Evolutionary conservation across 2,329 filamentous ascomycete species (phyloP).

Genomic region (Chaetomium sp.): DNA sequence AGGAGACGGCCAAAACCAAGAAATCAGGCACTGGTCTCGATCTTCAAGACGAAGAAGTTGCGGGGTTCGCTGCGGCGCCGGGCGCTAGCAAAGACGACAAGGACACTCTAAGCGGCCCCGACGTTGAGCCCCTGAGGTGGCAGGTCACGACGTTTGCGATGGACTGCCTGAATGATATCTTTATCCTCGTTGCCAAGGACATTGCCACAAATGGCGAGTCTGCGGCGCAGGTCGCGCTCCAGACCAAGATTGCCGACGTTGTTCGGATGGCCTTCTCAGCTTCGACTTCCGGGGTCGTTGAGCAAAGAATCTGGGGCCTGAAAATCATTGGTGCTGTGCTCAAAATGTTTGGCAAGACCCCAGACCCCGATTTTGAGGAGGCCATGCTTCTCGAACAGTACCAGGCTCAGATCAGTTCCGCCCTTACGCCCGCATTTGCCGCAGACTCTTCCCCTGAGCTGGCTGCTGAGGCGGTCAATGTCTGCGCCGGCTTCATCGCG

Average conservation of each 20-base stretch:
- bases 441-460: slow-evolving; percentile 94
- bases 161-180: slow-evolving; percentile 81
- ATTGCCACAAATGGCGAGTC: slow-evolving; percentile 77
- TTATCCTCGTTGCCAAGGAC: slow-evolving; percentile 76
- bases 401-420: slow-evolving; percentile 96
- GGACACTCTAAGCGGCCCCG: slow-evolving; percentile 52
- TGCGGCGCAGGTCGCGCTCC: slow-evolving; percentile 73
- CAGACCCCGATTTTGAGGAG: slow-evolving; percentile 97
- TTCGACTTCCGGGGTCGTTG: slow-evolving; percentile 88
- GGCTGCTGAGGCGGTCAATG: slow-evolving; percentile 92
- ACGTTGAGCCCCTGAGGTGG: slow-evolving; percentile 90
- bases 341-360: slow-evolving; percentile 93
- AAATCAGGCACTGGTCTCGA: slow-evolving; percentile 66
- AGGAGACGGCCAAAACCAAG: slow-evolving; percentile 48
- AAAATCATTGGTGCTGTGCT: slow-evolving; percentile 92
- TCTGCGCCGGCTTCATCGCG: slow-evolving; percentile 96
- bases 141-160: slow-evolving; percentile 95
- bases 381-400: slow-evolving; percentile 96
- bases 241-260: slow-evolving; percentile 84
- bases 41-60: slow-evolving; percentile 92
- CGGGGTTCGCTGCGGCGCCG: slow-evolving; percentile 85
- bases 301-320: slow-evolving; percentile 85
- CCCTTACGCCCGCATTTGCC: slow-evolving; percentile 92
- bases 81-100: slow-evolving; percentile 63
- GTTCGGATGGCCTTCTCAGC: slow-evolving; percentile 97